Percentiles rank a stretch among this genome's conserved stretches.
Evolutionary conservation across 1,139 yeast species (phyloP).

Genomic region (Kodamaea alishanica): DNA sequence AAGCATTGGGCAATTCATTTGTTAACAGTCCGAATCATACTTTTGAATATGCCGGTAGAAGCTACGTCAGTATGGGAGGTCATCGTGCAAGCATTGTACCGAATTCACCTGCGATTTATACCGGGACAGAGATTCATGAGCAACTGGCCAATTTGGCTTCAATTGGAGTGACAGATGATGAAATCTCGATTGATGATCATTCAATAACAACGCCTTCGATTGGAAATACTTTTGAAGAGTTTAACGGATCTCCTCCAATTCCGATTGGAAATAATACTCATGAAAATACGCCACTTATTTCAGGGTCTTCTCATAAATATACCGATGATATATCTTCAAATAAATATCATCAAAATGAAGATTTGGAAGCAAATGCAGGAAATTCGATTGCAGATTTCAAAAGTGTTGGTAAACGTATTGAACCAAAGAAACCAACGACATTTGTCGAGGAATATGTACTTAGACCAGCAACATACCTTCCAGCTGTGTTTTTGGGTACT

Average conservation of each 20-base stretch:
- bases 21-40: conserved; percentile 22
- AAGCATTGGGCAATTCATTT: conserved; percentile 23
- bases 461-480: conserved; percentile 51
- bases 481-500: conserved; percentile 82
- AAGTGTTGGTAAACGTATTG: not conserved
- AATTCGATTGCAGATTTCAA: not conserved
- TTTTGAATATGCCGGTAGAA: conserved; percentile 45
- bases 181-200: conserved; percentile 4
- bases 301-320: conserved; percentile 1
- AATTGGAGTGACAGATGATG: conserved; percentile 53
- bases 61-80: conserved; percentile 34
- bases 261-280: conserved; percentile 2
- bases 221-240: not conserved
- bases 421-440: conserved; percentile 1
- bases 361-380: conserved; percentile 12
- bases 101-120: conserved; percentile 40
- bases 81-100: conserved; percentile 19
- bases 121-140: conserved; percentile 54
- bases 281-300: not conserved
- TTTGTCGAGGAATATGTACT: conserved; percentile 19
- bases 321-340: not conserved
- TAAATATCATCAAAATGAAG: conserved; percentile 4
- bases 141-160: conserved; percentile 62
- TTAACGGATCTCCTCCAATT: not conserved
- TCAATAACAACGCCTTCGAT: conserved; percentile 10